phyloP scores from a whole-genome alignment of 2,329 filamentous ascomycete genomes.

The Pestalotiopsis sp. region DNA sequence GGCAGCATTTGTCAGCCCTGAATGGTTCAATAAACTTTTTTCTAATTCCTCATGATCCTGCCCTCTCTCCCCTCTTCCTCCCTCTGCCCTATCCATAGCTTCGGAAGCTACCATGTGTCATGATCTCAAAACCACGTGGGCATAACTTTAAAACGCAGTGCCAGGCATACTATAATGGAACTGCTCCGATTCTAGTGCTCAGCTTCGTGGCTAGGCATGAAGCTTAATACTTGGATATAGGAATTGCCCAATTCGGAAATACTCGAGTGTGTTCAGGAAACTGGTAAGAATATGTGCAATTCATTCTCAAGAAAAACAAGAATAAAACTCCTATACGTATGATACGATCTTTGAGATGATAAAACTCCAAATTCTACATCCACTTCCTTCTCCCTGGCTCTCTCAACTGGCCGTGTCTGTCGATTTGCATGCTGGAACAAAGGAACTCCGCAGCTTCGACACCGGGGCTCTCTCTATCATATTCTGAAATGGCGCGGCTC shows the following conservation, averaged over 20 bases:
- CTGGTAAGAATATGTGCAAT: not conserved
- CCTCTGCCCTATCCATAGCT: no score
- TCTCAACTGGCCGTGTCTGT: not conserved
- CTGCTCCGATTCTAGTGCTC: no score
- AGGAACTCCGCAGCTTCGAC: not conserved
- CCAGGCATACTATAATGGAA: no score
- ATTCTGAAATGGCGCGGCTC: not conserved
- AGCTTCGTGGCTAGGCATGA: no score
- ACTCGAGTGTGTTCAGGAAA: no score
- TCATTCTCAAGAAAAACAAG: not conserved
- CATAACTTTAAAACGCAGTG: no score
- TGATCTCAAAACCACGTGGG: no score
- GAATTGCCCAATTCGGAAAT: no score
- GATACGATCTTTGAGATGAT: conserved; percentile 2
- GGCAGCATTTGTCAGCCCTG: not conserved
- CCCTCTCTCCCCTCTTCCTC: no score
- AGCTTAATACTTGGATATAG: no score
- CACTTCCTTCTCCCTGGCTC: not conserved
- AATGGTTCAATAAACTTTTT: not conserved
- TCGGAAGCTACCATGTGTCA: no score
- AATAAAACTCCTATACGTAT: conserved; percentile 4
- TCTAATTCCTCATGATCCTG: not conserved
- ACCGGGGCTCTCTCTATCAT: not conserved
- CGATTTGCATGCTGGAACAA: not conserved
- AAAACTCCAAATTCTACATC: not conserved